phyloP scores from a whole-genome alignment of 257 asterid species.

The Scutellaria barbata region DNA sequence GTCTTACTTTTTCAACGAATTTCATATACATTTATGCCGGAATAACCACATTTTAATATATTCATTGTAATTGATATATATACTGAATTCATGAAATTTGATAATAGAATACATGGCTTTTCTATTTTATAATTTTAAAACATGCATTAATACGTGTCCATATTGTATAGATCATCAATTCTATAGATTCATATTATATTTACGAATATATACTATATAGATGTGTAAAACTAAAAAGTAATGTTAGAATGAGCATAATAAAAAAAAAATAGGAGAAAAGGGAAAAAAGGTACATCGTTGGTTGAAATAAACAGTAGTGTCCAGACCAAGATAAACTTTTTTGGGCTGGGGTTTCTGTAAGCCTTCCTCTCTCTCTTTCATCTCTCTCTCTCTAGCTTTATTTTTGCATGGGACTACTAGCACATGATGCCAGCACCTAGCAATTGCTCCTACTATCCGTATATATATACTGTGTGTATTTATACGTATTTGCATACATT shows the following conservation, averaged over 20 bases:
- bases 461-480: neutral
- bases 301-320: conserved; percentile 51
- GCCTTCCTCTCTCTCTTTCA: conserved; percentile 30
- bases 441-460: conserved; percentile 12
- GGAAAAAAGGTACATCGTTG: conserved; percentile 38
- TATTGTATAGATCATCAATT: too few relatives aligned
- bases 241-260: conserved; percentile 1
- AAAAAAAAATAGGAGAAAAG: conserved; percentile 17
- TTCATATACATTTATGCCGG: neutral
- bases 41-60: too few relatives aligned
- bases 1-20: conserved; percentile 25
- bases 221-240: too few relatives aligned
- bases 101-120: too few relatives aligned
- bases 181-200: neutral
- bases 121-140: too few relatives aligned
- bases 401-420: conserved; percentile 54
- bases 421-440: conserved; percentile 33
- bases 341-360: conserved; percentile 37
- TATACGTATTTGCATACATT: neutral
- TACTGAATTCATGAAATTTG: too few relatives aligned
- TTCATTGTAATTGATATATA: too few relatives aligned
- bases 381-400: conserved; percentile 38
- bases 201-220: neutral
- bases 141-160: too few relatives aligned
- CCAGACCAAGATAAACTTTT: conserved; percentile 57